Evolutionary conservation across 2,329 filamentous ascomycete genomes (phyloP).

Genomic region (Xylariaceae sp.): DNA sequence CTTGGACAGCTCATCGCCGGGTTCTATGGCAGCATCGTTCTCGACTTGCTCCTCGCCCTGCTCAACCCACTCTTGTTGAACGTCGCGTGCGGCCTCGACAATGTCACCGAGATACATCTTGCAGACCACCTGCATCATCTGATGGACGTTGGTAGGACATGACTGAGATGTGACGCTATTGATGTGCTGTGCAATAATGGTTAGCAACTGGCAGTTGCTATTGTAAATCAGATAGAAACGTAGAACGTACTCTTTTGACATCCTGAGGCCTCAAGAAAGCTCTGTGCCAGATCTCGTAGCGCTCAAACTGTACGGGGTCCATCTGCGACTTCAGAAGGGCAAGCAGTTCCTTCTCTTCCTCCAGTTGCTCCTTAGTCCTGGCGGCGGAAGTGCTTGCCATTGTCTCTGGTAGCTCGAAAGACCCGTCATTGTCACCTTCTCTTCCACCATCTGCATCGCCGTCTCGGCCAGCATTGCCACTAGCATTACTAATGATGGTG

Average conservation of each 20-base stretch:
- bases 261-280: constrained; percentile 67
- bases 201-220: not conserved
- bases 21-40: constrained; percentile 37
- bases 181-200: constrained; percentile 52
- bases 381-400: constrained; percentile 39
- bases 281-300: constrained; percentile 69
- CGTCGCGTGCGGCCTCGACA: constrained; percentile 66
- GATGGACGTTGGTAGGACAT: constrained; percentile 69
- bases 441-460: constrained; percentile 56
- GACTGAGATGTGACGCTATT: constrained; percentile 81
- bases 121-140: constrained; percentile 71
- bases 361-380: constrained; percentile 65
- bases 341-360: constrained; percentile 56
- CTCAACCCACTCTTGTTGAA: constrained; percentile 70
- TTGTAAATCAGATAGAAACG: not conserved
- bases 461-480: constrained; percentile 41
- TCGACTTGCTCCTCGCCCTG: constrained; percentile 56
- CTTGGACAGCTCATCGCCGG: constrained; percentile 33
- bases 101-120: constrained; percentile 77
- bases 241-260: constrained; percentile 59
- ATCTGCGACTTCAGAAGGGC: constrained; percentile 65
- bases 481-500: constrained; percentile 43
- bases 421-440: constrained; percentile 54
- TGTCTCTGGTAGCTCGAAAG: constrained; percentile 54
- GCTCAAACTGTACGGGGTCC: constrained; percentile 62